Conservation (phyloP, 768 basidiomycete species). For the Exsudoporus frostii region DNA sequence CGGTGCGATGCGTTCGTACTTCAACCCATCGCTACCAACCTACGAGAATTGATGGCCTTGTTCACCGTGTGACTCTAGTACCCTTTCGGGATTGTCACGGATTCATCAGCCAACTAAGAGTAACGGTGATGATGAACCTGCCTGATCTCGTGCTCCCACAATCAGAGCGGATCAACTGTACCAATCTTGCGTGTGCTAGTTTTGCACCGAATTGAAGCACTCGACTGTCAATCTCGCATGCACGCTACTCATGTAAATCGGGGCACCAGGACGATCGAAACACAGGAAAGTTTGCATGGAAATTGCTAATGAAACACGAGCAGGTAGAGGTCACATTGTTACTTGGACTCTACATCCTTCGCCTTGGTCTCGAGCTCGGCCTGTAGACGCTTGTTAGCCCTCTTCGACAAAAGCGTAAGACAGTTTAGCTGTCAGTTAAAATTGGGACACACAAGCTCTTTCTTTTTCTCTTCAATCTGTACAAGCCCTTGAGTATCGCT, state of each 20-base stretch:
- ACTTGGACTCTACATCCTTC: slow-evolving; percentile 24
- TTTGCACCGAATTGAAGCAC: not conserved
- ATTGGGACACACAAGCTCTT: slow-evolving; percentile 30
- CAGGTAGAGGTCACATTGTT: not conserved
- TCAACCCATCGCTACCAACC: no score
- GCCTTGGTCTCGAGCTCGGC: slow-evolving; percentile 30
- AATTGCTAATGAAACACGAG: slow-evolving; percentile 5
- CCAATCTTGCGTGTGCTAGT: no score
- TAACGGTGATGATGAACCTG: no score
- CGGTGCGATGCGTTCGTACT: no score
- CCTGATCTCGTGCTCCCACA: no score
- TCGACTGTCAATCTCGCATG: not conserved
- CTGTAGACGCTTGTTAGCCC: slow-evolving; percentile 18
- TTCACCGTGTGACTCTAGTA: no score
- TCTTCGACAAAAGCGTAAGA: slow-evolving; percentile 11
- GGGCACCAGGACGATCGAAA: not conserved
- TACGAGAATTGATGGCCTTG: no score
- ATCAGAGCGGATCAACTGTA: no score
- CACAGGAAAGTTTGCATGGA: not conserved
- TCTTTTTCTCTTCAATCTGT: slow-evolving; percentile 32
- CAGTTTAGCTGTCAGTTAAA: slow-evolving; percentile 10
- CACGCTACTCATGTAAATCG: not conserved
- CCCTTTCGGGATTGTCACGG: no score
- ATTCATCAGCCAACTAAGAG: no score
- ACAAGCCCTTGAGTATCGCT: not conserved